phyloP scores from a whole-genome alignment of 202 grass and related monocot genomes.

The Hordeum pubiflorum region DNA sequence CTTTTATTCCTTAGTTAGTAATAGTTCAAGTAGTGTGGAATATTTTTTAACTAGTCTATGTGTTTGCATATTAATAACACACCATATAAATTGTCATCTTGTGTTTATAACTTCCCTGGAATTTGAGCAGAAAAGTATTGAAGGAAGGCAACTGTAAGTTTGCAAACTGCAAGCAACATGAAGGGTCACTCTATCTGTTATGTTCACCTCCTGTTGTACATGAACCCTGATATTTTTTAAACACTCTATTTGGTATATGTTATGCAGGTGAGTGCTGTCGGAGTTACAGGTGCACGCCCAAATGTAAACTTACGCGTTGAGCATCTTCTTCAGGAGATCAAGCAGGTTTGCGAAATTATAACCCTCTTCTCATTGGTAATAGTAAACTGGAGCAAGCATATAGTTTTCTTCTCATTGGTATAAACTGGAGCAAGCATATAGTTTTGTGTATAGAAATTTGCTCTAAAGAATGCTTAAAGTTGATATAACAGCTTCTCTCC shows the following conservation, averaged over 20 bases:
- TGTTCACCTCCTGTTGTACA: neutral
- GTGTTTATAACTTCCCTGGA: neutral
- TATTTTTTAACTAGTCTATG: neutral
- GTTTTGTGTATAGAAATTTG: neutral
- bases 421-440: neutral
- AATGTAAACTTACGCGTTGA: conserved; percentile 44
- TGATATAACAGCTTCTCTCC: neutral
- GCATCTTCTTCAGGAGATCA: conserved; percentile 46
- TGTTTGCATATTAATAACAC: neutral
- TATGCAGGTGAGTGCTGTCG: conserved; percentile 46
- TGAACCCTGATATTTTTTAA: neutral
- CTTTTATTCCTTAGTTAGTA: neutral
- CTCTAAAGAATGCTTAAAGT: neutral
- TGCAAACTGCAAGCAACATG: neutral
- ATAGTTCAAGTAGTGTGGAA: neutral
- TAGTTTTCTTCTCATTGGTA: neutral
- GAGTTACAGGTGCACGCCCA: conserved; percentile 53
- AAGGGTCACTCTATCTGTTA: neutral
- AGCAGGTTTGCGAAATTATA: conserved; percentile 34
- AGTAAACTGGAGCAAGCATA: neutral
- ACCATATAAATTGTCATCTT: neutral
- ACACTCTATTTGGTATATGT: neutral
- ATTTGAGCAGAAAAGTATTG: neutral
- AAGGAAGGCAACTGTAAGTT: neutral
- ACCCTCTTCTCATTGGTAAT: neutral